Conservation (phyloP, 768 basidiomycete genomes). For the Phylloporus sp. region DNA sequence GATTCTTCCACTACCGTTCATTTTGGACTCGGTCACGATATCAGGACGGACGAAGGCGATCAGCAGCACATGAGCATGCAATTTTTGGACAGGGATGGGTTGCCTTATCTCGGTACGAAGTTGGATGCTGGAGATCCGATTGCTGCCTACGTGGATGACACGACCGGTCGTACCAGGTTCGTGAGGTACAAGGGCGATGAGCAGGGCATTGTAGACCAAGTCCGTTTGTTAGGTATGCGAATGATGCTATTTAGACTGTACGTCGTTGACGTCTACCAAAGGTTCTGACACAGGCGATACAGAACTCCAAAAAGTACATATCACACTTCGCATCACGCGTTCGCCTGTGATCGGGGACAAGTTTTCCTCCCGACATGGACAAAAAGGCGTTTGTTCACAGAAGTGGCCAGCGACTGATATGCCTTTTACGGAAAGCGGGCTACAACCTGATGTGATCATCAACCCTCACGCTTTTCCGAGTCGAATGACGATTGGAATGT, state of each 20-base stretch:
- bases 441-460: conserved; percentile 99
- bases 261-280: conserved; percentile 28
- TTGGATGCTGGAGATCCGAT: conserved; percentile 73
- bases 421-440: conserved; percentile 98
- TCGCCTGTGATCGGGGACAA: conserved; percentile 98
- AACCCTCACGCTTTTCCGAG: conserved; percentile 99
- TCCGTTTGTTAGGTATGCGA: conserved; percentile 76
- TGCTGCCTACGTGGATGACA: conserved; percentile 85
- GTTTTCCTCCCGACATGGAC: conserved; percentile 97
- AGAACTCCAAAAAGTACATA: conserved; percentile 87
- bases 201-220: conserved; percentile 80
- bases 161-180: conserved; percentile 72
- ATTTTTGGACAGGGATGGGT: conserved; percentile 75
- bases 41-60: conserved; percentile 48
- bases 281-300: conserved; percentile 83
- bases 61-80: conserved; percentile 40
- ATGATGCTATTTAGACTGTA: neutral
- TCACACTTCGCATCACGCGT: conserved; percentile 90
- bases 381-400: conserved; percentile 99
- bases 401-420: conserved; percentile 98
- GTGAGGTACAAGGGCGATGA: conserved; percentile 98
- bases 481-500: conserved; percentile 99
- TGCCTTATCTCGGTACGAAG: conserved; percentile 71
- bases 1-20: conserved; percentile 65
- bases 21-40: conserved; percentile 82